Evolutionary conservation across 768 basidiomycete genomes (phyloP).

Genomic region (Mycena rosella): DNA sequence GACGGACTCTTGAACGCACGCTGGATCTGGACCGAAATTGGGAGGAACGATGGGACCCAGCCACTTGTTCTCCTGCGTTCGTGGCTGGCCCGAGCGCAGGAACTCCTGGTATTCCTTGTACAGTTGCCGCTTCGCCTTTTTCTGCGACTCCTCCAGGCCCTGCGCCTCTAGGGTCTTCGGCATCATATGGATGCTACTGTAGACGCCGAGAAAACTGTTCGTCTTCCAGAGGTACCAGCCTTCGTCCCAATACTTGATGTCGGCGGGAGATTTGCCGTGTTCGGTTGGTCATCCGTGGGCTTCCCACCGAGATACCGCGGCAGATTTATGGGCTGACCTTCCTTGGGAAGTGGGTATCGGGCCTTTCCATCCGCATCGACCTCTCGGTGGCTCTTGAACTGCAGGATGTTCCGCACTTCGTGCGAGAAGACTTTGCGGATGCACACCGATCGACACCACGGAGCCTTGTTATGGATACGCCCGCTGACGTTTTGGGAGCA

Average conservation of each 20-base stretch:
- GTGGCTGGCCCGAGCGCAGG: conserved; percentile 38
- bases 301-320: conserved; percentile 62
- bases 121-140: conserved; percentile 55
- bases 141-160: conserved; percentile 53
- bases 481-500: conserved; percentile 70
- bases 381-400: conserved; percentile 59
- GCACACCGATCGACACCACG: conserved; percentile 70
- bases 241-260: conserved; percentile 75
- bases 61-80: conserved; percentile 49
- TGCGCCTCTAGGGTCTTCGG: conserved; percentile 66
- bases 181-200: conserved; percentile 73
- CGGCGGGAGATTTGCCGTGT: conserved; percentile 42
- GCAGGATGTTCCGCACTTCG: conserved; percentile 67
- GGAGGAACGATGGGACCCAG: conserved; percentile 58
- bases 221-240: conserved; percentile 84
- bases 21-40: conserved; percentile 54
- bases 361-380: conserved; percentile 60
- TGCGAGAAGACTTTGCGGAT: conserved; percentile 76
- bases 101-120: conserved; percentile 68
- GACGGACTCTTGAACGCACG: conserved; percentile 45
- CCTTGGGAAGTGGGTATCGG: conserved; percentile 72
- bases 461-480: conserved; percentile 62
- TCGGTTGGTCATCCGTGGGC: conserved; percentile 48
- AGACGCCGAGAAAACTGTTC: conserved; percentile 62
- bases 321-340: conserved; percentile 68